These are phyloP conservation scores for Venturia asperata DNA, from an alignment of 2,329 filamentous ascomycete genomes.

Conservation along the genomic window DNA sequence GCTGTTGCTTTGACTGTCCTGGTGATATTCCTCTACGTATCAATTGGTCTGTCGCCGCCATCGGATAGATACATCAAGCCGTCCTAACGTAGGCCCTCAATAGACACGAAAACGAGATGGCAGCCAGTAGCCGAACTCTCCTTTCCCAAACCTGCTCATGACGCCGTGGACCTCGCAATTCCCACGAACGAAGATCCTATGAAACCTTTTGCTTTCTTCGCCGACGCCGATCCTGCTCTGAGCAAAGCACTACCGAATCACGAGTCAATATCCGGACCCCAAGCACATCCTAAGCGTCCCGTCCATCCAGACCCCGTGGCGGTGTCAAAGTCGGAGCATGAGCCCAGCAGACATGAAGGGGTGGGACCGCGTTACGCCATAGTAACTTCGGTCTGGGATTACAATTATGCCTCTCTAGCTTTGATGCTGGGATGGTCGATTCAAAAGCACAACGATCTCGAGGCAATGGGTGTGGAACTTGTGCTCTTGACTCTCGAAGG, in stretches of 20 bases:
- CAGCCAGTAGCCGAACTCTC: not conserved
- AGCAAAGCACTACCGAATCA: not conserved
- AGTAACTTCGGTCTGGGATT: constrained; percentile 12
- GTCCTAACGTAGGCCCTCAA: not conserved
- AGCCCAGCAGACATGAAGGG: not conserved
- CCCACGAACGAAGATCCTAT: not conserved
- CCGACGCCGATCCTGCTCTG: not conserved
- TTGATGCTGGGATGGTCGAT: constrained; percentile 28
- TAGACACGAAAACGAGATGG: constrained; percentile 3
- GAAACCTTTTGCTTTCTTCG: constrained; percentile 8
- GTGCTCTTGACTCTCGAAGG: constrained; percentile 26
- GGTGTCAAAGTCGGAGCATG: not conserved
- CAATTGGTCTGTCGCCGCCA: not conserved
- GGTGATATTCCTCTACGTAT: not conserved
- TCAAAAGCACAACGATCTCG: constrained; percentile 27
- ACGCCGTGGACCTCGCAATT: constrained; percentile 5
- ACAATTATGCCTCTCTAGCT: constrained; percentile 22
- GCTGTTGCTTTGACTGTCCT: constrained; percentile 1
- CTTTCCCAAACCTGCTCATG: constrained; percentile 1
- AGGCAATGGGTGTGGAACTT: constrained; percentile 26
- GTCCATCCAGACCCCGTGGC: not conserved
- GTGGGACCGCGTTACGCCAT: not conserved
- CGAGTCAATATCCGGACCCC: not conserved
- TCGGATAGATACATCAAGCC: not conserved
- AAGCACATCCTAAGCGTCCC: not conserved